Base-by-base conservation (phyloP, 495 filamentous ascomycete species). In the Talaromyces proteolyticus region DNA sequence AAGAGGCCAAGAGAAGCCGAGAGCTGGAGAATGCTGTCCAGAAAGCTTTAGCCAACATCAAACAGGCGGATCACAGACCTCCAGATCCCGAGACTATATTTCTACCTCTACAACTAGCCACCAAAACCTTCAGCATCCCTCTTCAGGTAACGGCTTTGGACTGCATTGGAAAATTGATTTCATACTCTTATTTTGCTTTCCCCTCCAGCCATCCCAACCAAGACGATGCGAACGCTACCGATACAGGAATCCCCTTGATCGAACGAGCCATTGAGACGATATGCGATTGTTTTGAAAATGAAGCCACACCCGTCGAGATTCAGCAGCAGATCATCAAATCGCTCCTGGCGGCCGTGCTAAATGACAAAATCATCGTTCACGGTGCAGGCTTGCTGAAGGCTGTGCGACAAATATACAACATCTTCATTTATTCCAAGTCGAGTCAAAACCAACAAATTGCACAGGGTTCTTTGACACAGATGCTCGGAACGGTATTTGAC, bases 271-370 rank as follows among this genome's bases (percentile, higher is more conserved):
- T 99, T 57, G 94, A 99, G 67, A 95, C 92, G 34, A 97, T 99
- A 68, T 97, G 94, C 75, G 92, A 97, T 60, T 99, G 94, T 63
- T 99, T 97, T 57, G 89, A 96, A 57, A 91, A 93, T 53, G 94
- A 99, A 66, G 86, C 86, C 3, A 97, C 94, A 0, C 83, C 84
- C 10, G 78, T 85, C 45, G 89, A 95, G 57, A 85, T 96, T 22
- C 93, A 99, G 64, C 77, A 96, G 56, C 94, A 99, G 67, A 99
- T 99, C 56, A 88, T 99, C 61, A 95, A 96, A 69, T 96, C 93
- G 0, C 72, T 99, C 50, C 74, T 99, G 21, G 91, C 94, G 17
- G 94, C 94, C 2, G 92, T 99, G 6, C 65, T 97, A 57, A 97
- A 97, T 56, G 94, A 99, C 69, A 97, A 97, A 65, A 91, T 96